These are phyloP conservation scores for Usnea hakonensis DNA, from an alignment of 495 filamentous ascomycete genomes.

Conservation along the genomic window DNA sequence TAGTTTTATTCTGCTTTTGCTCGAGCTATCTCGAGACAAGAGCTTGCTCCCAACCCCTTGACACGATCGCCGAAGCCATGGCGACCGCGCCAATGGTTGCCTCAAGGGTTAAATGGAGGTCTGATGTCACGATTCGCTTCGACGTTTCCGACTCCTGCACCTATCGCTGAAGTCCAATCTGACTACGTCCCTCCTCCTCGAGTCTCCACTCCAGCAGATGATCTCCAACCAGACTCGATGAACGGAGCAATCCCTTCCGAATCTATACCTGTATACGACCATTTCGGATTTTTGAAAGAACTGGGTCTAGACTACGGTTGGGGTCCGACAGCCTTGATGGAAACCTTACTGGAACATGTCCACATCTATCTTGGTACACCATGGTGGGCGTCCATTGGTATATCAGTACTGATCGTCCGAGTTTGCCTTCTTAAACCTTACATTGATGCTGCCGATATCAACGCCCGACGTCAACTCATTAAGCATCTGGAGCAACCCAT, in stretches of 20 bases:
- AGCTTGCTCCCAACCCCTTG: not conserved
- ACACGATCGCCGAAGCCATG: not conserved
- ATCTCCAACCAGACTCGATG: constrained; percentile 17
- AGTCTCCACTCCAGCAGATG: not conserved
- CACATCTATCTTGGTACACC: constrained; percentile 65
- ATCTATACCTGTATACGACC: constrained; percentile 44
- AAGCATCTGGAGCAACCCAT: constrained; percentile 43
- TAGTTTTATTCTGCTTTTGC: constrained; percentile 6
- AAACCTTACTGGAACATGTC: constrained; percentile 72
- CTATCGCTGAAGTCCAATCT: constrained; percentile 11
- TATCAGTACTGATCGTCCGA: constrained; percentile 57
- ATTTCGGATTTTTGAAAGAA: constrained; percentile 73
- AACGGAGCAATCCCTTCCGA: constrained; percentile 33
- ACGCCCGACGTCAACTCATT: constrained; percentile 43
- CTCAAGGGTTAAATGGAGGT: not conserved
- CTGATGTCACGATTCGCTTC: not conserved
- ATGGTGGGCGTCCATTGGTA: constrained; percentile 72
- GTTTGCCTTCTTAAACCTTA: constrained; percentile 55
- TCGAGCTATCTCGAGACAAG: not conserved
- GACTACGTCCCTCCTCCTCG: not conserved
- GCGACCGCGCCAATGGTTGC: not conserved
- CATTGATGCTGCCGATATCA: constrained; percentile 50
- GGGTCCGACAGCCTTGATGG: constrained; percentile 60
- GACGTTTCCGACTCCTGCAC: not conserved
- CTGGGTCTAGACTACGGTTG: constrained; percentile 81